A percentile compares a stretch with the other conserved stretches of the same genome.
phyloP scores from a whole-genome alignment of 805 yeast species.

The Saturnispora sekii region DNA sequence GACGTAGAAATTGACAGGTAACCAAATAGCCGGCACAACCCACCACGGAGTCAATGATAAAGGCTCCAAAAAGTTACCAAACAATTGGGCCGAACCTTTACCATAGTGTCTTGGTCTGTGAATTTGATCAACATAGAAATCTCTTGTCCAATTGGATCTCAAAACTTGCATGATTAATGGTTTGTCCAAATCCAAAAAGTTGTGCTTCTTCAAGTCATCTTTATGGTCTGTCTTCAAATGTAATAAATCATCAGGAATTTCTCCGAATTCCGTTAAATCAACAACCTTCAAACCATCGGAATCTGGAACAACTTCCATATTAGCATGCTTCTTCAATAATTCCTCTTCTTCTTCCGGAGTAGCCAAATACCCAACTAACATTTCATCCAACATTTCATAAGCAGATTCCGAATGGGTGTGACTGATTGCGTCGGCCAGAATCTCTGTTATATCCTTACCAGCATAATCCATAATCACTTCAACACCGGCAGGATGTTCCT shows the following conservation, averaged over 20 bases:
- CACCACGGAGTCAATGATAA: conserved; percentile 90
- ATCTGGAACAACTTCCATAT: conserved; percentile 33
- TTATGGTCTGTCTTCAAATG: conserved; percentile 69
- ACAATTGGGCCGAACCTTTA: conserved; percentile 89
- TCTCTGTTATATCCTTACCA: conserved; percentile 57
- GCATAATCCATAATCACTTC: conserved; percentile 49
- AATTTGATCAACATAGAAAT: conserved; percentile 89
- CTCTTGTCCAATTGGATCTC: conserved; percentile 66
- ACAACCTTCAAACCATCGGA: conserved; percentile 22
- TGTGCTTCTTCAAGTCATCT: conserved; percentile 64
- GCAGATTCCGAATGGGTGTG: conserved; percentile 84
- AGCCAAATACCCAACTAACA: conserved; percentile 77
- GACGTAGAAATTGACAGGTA: conserved; percentile 64
- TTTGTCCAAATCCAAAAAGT: conserved; percentile 75
- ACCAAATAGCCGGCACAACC: conserved; percentile 81
- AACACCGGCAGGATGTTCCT: conserved; percentile 65
- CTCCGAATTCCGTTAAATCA: conserved; percentile 48
- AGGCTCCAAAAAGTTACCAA: conserved; percentile 93
- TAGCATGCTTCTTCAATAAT: conserved; percentile 46
- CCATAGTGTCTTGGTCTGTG: conserved; percentile 98
- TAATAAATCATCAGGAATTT: conserved; percentile 66
- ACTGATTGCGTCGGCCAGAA: conserved; percentile 58
- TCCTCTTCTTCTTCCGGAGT: conserved; percentile 69
- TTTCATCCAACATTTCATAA: conserved; percentile 79
- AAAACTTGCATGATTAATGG: conserved; percentile 79